These are phyloP conservation scores for Fusarium papillatum DNA, from an alignment of 2,329 filamentous ascomycete genomes.

Conservation along the genomic window DNA sequence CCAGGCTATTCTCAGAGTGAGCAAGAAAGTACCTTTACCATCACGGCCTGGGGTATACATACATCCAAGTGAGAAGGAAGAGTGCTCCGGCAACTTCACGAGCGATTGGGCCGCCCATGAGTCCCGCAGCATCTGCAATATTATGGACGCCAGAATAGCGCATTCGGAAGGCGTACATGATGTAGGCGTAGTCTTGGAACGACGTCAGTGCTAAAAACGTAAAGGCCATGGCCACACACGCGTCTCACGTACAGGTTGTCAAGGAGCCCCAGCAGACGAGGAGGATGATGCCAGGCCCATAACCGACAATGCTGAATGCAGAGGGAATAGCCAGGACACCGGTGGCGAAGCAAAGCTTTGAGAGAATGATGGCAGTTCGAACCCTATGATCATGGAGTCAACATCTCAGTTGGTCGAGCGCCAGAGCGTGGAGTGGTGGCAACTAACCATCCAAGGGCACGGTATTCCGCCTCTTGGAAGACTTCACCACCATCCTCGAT, in stretches of 20 bases:
- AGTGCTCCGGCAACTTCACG: slow-evolving; percentile 37
- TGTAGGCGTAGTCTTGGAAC: slow-evolving; percentile 40
- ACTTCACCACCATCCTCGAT: slow-evolving; percentile 35
- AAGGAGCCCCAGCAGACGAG: slow-evolving; percentile 37
- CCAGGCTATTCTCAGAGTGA: slow-evolving; percentile 20
- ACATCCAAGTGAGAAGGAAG: slow-evolving; percentile 44
- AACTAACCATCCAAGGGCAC: slow-evolving; percentile 39
- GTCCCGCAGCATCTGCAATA: slow-evolving; percentile 42
- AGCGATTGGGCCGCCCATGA: slow-evolving; percentile 39
- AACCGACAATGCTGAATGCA: slow-evolving; percentile 39
- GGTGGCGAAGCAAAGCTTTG: slow-evolving; percentile 41
- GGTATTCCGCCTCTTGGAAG: slow-evolving; percentile 35
- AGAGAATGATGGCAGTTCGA: slow-evolving; percentile 37
- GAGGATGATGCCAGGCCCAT: slow-evolving; percentile 35
- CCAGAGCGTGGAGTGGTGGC: background rate
- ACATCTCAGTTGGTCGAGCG: background rate
- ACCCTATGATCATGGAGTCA: slow-evolving; percentile 21
- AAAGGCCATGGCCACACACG: background rate
- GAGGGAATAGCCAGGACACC: slow-evolving; percentile 45
- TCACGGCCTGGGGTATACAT: background rate
- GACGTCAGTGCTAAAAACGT: background rate
- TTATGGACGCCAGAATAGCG: slow-evolving; percentile 40
- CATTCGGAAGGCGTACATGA: slow-evolving; percentile 45
- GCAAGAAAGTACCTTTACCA: background rate
- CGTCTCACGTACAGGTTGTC: slow-evolving; percentile 36